Conservation (phyloP, 2,329 filamentous ascomycete species). For the Zymoseptoria ardabiliae region DNA sequence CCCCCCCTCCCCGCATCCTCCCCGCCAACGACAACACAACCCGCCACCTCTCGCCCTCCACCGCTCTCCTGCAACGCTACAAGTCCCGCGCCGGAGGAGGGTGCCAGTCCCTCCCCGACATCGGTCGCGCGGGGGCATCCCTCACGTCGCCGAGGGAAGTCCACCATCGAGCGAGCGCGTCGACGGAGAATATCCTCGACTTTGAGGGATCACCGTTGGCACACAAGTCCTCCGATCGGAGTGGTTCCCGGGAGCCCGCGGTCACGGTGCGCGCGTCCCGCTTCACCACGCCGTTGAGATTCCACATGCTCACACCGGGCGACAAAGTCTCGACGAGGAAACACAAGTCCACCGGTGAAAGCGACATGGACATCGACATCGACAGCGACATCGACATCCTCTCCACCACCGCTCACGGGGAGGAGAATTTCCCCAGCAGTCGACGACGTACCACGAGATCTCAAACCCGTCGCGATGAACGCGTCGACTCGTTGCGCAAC, state of each 20-base stretch:
- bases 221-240: background rate
- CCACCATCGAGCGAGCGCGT: too few species aligned
- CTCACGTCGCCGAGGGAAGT: too few species aligned
- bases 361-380: background rate
- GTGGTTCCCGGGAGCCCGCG: too few species aligned
- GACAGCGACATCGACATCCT: background rate
- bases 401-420: background rate
- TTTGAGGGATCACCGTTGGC: background rate
- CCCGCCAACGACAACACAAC: background rate
- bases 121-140: too few species aligned
- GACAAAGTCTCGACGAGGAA: too few species aligned
- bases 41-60: conserved; percentile 4
- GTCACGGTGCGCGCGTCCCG: too few species aligned
- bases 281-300: too few species aligned
- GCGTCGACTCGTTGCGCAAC: conserved; percentile 10
- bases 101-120: background rate
- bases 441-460: conserved; percentile 6
- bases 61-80: conserved; percentile 6
- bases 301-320: too few species aligned
- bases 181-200: background rate
- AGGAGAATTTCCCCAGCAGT: background rate
- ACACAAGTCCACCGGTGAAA: background rate
- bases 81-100: background rate
- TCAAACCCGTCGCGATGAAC: conserved; percentile 9
- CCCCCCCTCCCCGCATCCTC: background rate